Evolutionary conservation across 164 flowering plant species (phyloP).

Genomic region (Liriodendron chinense): DNA sequence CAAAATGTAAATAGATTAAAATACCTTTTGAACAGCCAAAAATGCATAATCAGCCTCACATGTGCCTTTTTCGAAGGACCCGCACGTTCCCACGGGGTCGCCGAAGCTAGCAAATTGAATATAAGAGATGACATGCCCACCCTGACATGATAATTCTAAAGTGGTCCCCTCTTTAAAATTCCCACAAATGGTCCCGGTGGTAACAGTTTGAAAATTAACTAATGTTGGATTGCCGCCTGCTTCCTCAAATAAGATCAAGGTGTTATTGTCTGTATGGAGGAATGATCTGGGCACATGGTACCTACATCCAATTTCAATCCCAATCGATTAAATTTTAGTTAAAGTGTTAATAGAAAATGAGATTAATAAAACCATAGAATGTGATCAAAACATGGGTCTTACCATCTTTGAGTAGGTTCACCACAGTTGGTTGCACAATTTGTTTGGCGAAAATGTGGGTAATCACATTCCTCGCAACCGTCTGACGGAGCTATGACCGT

Average conservation of each 20-base stretch:
- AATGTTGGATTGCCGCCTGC: constrained; percentile 52
- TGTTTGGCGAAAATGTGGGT: constrained; percentile 43
- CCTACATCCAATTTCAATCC: constrained; percentile 19
- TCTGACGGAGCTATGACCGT: constrained; percentile 26
- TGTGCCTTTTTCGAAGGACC: constrained; percentile 38
- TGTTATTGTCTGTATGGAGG: constrained; percentile 31
- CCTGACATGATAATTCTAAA: constrained; percentile 46
- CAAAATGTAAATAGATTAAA: background rate
- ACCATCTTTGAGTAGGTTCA: constrained; percentile 67
- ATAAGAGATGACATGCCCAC: constrained; percentile 28
- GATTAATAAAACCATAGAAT: no score
- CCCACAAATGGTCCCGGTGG: constrained; percentile 36
- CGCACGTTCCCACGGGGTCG: constrained; percentile 45
- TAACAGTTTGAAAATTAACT: constrained; percentile 43
- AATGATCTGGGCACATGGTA: constrained; percentile 64
- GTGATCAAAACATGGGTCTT: background rate
- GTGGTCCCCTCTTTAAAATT: constrained; percentile 31
- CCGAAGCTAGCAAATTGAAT: constrained; percentile 60
- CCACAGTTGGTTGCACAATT: constrained; percentile 59
- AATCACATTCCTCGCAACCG: constrained; percentile 55
- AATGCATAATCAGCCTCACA: constrained; percentile 23
- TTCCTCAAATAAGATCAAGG: constrained; percentile 59
- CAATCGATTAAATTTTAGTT: no score
- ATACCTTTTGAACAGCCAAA: constrained; percentile 23
- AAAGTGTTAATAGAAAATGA: background rate